These are phyloP conservation scores for Mycena floridula DNA, from an alignment of 768 basidiomycete genomes.

Conservation along the genomic window DNA sequence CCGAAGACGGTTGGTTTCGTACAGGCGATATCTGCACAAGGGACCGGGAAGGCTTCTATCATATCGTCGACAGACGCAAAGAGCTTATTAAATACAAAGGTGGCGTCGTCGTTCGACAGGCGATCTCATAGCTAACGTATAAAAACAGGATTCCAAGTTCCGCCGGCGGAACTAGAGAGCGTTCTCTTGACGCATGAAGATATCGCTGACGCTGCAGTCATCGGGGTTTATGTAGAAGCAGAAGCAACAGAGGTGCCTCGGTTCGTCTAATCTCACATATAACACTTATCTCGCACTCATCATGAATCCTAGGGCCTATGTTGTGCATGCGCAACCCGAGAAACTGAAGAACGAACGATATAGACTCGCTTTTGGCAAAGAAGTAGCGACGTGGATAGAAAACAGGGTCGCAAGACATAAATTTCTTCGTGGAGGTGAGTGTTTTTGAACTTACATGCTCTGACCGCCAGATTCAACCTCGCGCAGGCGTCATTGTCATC, in stretches of 20 bases:
- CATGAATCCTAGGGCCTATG: constrained; percentile 55
- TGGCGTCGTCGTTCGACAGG: neutral
- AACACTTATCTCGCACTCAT: neutral
- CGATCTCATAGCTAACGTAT: neutral
- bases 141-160: constrained; percentile 35
- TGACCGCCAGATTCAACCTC: constrained; percentile 1
- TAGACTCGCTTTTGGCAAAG: constrained; percentile 35
- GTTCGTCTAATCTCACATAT: too few relatives aligned
- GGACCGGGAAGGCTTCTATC: constrained; percentile 66
- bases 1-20: constrained; percentile 77
- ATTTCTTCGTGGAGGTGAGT: constrained; percentile 61
- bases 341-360: constrained; percentile 26
- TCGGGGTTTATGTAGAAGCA: constrained; percentile 59
- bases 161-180: constrained; percentile 82
- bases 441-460: constrained; percentile 1
- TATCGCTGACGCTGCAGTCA: constrained; percentile 75
- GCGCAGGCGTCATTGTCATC: constrained; percentile 57
- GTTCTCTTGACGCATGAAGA: constrained; percentile 69
- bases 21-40: constrained; percentile 76
- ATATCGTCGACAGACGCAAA: constrained; percentile 68
- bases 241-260: constrained; percentile 79
- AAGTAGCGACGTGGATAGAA: constrained; percentile 62
- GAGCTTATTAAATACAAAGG: constrained; percentile 76
- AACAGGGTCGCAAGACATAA: constrained; percentile 70
- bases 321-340: constrained; percentile 43